Evolutionary conservation across 2,329 filamentous ascomycete species (phyloP).

Genomic region (Atkinsonella hypoxylon): DNA sequence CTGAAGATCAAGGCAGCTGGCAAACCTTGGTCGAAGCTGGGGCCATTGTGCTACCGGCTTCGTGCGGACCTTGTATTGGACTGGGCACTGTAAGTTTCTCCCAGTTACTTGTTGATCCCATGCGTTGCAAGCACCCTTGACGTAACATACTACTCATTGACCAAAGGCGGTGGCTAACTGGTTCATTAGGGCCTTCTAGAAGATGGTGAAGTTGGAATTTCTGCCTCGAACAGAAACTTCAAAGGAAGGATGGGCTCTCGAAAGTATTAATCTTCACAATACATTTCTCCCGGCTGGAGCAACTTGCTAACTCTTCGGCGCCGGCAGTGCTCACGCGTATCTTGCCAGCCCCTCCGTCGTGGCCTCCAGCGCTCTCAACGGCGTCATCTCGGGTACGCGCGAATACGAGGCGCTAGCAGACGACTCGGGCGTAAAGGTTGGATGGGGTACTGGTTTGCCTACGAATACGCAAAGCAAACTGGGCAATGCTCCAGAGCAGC

Average conservation of each 20-base stretch:
- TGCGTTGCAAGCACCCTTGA: too few species aligned
- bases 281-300: too few species aligned
- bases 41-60: conserved; percentile 18
- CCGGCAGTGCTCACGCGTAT: conserved; percentile 55
- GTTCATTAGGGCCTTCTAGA: conserved; percentile 51
- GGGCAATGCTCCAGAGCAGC: background rate
- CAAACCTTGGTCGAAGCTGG: conserved; percentile 41
- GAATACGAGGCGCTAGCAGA: conserved; percentile 60
- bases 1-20: conserved; percentile 75
- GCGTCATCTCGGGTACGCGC: conserved; percentile 60
- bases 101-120: too few species aligned
- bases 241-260: conserved; percentile 68
- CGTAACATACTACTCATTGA: too few species aligned
- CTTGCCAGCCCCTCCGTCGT: conserved; percentile 81
- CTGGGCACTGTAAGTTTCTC: conserved; percentile 23
- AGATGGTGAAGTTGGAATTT: conserved; percentile 71
- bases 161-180: too few species aligned
- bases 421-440: conserved; percentile 7
- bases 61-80: conserved; percentile 74
- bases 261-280: background rate
- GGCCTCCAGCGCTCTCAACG: conserved; percentile 66
- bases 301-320: too few species aligned
- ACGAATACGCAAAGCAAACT: background rate
- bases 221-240: conserved; percentile 77
- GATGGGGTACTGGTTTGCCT: conserved; percentile 8